phyloP scores from a whole-genome alignment of 768 basidiomycete species.

The Terana coerulea region DNA sequence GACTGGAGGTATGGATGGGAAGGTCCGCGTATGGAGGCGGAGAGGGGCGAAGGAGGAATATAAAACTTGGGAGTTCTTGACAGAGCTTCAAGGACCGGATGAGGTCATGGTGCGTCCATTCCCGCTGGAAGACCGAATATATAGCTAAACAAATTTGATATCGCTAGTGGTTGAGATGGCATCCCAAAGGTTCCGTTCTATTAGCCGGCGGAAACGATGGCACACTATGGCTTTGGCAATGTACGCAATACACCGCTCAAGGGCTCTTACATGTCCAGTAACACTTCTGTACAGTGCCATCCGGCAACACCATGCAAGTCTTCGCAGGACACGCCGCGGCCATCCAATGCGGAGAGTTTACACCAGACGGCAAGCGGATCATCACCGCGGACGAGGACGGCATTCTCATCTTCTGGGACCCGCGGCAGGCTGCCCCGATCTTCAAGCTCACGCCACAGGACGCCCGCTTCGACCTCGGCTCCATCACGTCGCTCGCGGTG shows the following conservation, averaged over 20 bases:
- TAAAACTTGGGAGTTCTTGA: constrained; percentile 90
- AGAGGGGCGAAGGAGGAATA: constrained; percentile 66
- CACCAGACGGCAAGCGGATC: constrained; percentile 90
- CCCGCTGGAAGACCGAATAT: no score
- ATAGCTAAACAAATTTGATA: no score
- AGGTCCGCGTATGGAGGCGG: constrained; percentile 86
- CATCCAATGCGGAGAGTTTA: constrained; percentile 86
- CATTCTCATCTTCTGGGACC: constrained; percentile 87
- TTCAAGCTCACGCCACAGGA: constrained; percentile 76
- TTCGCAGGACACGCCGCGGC: constrained; percentile 87
- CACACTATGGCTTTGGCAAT: constrained; percentile 96
- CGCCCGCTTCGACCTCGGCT: constrained; percentile 73
- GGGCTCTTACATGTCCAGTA: neutral
- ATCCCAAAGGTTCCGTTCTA: constrained; percentile 87
- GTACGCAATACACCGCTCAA: constrained; percentile 45
- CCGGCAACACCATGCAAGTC: constrained; percentile 93
- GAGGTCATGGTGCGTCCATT: constrained; percentile 78
- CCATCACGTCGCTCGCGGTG: constrained; percentile 83
- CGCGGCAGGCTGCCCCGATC: constrained; percentile 67
- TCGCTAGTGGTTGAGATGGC: constrained; percentile 90
- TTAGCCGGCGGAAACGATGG: constrained; percentile 91
- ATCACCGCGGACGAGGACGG: constrained; percentile 84
- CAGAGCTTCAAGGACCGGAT: constrained; percentile 89
- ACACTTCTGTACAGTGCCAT: constrained; percentile 64
- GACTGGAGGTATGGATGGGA: constrained; percentile 98